phyloP scores from a whole-genome alignment of 257 asterid genomes.

The Jacaranda mimosifolia region DNA sequence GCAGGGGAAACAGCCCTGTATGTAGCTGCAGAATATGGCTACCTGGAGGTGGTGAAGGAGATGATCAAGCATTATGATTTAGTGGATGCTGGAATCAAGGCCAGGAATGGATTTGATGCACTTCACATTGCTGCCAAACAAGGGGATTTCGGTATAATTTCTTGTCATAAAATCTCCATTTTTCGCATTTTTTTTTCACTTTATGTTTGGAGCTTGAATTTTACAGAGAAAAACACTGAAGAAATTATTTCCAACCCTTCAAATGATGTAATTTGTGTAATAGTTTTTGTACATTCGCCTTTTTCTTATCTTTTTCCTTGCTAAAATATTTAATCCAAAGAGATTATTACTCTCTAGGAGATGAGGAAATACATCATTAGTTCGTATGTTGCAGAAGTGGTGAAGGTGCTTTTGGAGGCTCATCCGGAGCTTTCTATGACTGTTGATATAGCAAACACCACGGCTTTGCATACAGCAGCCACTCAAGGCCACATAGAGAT shows the following conservation, averaged over 20 bases:
- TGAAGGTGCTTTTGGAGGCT: slow-evolving; percentile 59
- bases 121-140: slow-evolving; percentile 73
- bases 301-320: too few species aligned
- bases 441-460: slow-evolving; percentile 57
- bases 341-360: not conserved
- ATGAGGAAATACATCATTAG: not conserved
- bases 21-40: slow-evolving; percentile 67
- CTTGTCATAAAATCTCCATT: not conserved
- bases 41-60: slow-evolving; percentile 54
- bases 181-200: not conserved
- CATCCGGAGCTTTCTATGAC: slow-evolving; percentile 69
- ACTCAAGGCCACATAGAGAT: slow-evolving; percentile 58
- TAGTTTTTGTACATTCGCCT: too few species aligned
- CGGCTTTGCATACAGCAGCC: slow-evolving; percentile 64
- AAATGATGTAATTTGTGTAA: too few species aligned
- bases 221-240: too few species aligned
- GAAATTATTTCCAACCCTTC: too few species aligned
- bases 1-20: slow-evolving; percentile 60
- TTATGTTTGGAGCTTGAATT: not conserved
- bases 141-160: slow-evolving; percentile 59
- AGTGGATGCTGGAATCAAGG: slow-evolving; percentile 60
- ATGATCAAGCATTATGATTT: slow-evolving; percentile 55
- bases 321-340: too few species aligned
- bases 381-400: slow-evolving; percentile 51
- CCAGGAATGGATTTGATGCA: slow-evolving; percentile 63